Evolutionary conservation across 306 rosid genomes (phyloP).

Genomic region (Myrica gale): DNA sequence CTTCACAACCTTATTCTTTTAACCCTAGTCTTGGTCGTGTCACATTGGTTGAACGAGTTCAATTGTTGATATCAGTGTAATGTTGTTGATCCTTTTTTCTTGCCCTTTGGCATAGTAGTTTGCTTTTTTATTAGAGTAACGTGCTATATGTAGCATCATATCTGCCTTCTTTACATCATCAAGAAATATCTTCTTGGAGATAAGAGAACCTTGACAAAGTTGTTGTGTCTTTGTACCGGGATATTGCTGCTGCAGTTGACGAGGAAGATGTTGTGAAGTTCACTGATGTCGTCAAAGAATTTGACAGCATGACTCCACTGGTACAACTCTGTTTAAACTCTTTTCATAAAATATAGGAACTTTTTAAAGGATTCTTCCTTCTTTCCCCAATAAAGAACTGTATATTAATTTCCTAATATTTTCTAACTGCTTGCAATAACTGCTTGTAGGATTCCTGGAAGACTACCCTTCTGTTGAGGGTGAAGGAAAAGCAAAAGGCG

Average conservation of each 20-base stretch:
- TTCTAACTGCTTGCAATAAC: slow-evolving; percentile 23
- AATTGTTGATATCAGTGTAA: too few species aligned
- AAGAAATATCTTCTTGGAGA: neutral
- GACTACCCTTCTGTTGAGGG: slow-evolving; percentile 92
- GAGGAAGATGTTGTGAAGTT: slow-evolving; percentile 83
- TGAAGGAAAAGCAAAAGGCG: slow-evolving; percentile 94
- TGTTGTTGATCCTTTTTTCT: neutral
- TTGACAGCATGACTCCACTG: slow-evolving; percentile 94
- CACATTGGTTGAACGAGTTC: neutral
- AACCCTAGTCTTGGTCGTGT: too few species aligned
- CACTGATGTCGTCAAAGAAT: slow-evolving; percentile 88
- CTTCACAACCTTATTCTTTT: too few species aligned
- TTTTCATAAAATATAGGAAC: too few species aligned
- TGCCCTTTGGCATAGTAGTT: neutral
- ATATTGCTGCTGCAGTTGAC: slow-evolving; percentile 74
- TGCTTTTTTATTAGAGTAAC: neutral
- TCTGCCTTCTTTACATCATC: neutral
- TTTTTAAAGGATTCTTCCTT: too few species aligned
- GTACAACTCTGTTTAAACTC: slow-evolving; percentile 38
- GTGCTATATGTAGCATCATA: neutral
- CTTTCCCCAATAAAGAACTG: neutral
- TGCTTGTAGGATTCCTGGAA: slow-evolving; percentile 80
- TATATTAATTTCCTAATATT: neutral
- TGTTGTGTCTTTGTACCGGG: slow-evolving; percentile 44
- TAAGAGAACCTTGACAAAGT: neutral